These are phyloP conservation scores for Beta corolliflora DNA, from an alignment of 179 eudicot genomes.

Conservation along the genomic window DNA sequence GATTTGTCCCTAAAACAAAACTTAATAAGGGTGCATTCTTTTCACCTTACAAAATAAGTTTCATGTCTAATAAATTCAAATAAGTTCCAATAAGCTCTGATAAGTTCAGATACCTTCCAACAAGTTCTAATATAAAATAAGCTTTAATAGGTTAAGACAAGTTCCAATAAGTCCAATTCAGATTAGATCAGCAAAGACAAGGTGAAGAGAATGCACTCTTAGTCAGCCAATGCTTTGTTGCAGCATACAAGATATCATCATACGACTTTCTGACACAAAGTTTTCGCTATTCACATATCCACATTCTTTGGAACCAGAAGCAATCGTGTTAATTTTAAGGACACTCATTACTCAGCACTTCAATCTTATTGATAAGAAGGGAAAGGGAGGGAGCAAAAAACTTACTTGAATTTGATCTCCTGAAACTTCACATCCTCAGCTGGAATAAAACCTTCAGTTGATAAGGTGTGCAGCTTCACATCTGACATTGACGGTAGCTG, in stretches of 20 bases:
- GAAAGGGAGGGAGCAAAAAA: neutral
- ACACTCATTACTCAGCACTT: neutral
- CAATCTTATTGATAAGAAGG: neutral
- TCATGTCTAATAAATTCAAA: too few relatives aligned
- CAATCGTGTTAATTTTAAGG: neutral
- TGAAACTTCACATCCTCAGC: conserved; percentile 64
- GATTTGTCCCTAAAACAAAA: conserved; percentile 65
- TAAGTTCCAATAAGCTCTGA: too few relatives aligned
- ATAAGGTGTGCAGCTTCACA: conserved; percentile 64
- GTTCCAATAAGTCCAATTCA: too few relatives aligned
- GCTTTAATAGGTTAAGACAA: too few relatives aligned
- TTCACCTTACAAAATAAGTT: too few relatives aligned
- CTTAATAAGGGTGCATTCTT: too few relatives aligned
- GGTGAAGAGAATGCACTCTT: neutral
- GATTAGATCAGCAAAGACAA: too few relatives aligned
- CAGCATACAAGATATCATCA: neutral
- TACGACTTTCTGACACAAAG: neutral
- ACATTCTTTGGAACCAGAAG: neutral
- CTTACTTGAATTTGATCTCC: conserved; percentile 90
- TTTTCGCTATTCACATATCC: neutral
- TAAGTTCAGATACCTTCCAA: too few relatives aligned
- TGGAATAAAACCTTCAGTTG: conserved; percentile 66
- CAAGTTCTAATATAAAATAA: too few relatives aligned
- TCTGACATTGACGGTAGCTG: conserved; percentile 83
- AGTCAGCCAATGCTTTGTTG: conserved; percentile 14